Conservation (phyloP, 2,329 filamentous ascomycete species). For the Fusarium floridanum region DNA sequence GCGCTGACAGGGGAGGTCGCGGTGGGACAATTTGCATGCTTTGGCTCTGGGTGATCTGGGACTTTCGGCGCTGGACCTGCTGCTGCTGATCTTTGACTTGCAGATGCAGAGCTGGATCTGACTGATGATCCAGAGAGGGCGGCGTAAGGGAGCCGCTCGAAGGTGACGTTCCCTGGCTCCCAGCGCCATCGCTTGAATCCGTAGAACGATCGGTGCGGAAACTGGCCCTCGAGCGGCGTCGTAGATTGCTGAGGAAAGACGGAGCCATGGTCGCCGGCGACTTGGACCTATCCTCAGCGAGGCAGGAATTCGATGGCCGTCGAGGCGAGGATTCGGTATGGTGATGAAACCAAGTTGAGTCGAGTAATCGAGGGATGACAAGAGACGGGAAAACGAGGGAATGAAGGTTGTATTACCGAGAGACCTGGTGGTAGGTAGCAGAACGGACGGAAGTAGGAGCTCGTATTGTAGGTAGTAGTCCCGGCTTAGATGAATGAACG, state of each 20-base stretch:
- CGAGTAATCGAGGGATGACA: conserved; percentile 1
- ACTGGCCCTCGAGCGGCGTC: conserved; percentile 81
- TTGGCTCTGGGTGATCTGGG: conserved; percentile 34
- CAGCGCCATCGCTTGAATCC: conserved; percentile 71
- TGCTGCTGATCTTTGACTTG: conserved; percentile 64
- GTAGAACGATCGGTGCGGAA: conserved; percentile 75
- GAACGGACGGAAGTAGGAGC: conserved; percentile 20
- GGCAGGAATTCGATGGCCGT: conserved; percentile 17
- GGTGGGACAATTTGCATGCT: conserved; percentile 43
- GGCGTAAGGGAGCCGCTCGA: conserved; percentile 80
- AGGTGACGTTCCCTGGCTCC: conserved; percentile 69
- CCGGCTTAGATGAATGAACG: conserved; percentile 20
- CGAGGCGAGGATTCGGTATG: conserved; percentile 13
- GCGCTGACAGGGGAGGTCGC: conserved; percentile 57
- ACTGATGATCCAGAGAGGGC: conserved; percentile 77
- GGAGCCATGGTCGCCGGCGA: conserved; percentile 63
- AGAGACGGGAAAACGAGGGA: conserved; percentile 17
- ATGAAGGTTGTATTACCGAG: conserved; percentile 25
- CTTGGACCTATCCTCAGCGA: conserved; percentile 31
- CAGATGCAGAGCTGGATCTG: conserved; percentile 73
- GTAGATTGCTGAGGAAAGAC: conserved; percentile 78
- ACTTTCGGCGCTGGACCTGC: conserved; percentile 31
- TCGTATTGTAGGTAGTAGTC: conserved; percentile 35
- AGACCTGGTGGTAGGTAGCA: conserved; percentile 18
- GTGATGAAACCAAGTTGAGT: conserved; percentile 14